These are phyloP conservation scores for Metschnikowia bowlesiae DNA, from an alignment of 805 yeast genomes.

Conservation along the genomic window DNA sequence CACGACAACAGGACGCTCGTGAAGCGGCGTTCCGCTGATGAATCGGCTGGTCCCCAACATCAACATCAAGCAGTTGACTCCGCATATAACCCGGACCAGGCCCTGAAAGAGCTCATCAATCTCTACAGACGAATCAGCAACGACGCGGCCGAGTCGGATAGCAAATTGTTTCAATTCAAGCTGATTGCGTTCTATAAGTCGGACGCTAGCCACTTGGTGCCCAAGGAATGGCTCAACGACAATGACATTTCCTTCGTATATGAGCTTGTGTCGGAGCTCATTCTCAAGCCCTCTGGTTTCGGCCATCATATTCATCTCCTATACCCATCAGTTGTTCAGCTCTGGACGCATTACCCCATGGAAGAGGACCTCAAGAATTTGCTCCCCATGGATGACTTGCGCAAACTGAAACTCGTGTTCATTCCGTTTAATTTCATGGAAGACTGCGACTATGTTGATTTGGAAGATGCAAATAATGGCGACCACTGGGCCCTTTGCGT, in stretches of 20 bases:
- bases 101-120: conserved; percentile 6
- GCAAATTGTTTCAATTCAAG: conserved; percentile 44
- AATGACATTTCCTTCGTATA: conserved; percentile 60
- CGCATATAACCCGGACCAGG: conserved; percentile 6
- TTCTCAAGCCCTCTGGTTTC: conserved; percentile 17
- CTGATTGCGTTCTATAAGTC: conserved; percentile 55
- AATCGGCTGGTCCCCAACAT: not conserved
- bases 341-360: conserved; percentile 48
- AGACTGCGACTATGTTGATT: conserved; percentile 29
- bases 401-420: conserved; percentile 46
- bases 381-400: conserved; percentile 30
- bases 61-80: not conserved
- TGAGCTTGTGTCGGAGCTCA: conserved; percentile 38
- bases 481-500: conserved; percentile 74
- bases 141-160: conserved; percentile 12
- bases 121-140: conserved; percentile 8
- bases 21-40: not conserved
- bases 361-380: conserved; percentile 36
- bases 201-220: conserved; percentile 53
- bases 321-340: conserved; percentile 61
- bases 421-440: conserved; percentile 66
- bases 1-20: not conserved
- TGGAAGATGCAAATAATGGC: conserved; percentile 59
- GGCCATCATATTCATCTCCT: conserved; percentile 29
- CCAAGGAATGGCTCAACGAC: conserved; percentile 73